Base-by-base conservation (phyloP, 176 grass and related monocot genomes). In the Panicum miliaceum region DNA sequence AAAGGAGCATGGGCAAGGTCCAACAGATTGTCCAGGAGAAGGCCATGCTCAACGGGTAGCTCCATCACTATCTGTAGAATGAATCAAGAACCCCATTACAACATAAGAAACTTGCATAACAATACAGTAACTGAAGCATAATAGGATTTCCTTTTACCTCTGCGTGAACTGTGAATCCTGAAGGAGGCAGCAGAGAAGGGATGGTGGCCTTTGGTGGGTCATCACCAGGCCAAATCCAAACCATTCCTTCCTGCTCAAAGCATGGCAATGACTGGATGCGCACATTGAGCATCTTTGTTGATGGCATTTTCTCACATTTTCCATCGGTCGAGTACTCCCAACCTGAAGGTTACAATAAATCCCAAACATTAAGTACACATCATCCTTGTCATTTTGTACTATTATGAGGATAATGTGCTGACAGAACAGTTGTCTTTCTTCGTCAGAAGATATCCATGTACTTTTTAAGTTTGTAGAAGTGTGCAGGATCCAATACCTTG, bases 1-100 rank as follows among this genome's bases (percentile, higher is more conserved):
- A 99, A 99, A 81, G 96, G 96, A 42, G 96, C 96, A 89, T 99
- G 96, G 67, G 96, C 96, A 82, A 99, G 93, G 77, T 99, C 96
- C 71, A 99, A 82, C 12, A 99, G 87, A 91, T 99, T 99, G 88
- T 99, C 96, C 77, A 99, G 64, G 56, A 99, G 93, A 64, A 99
- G 88, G 64, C 96, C 93, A 81, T 99, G 96, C 45, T 99, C 96
- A 25, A 99, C 86, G 12, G 96, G 96, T 37, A 99, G 86, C 71
- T 99, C 96, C 90, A 99, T 99, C 60, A 96, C 90, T 73, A 99
- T 94, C 96, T 99, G 78, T 92, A 77, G 19, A 74, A 53, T 80
- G 32, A 58, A 58, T 66, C 57, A 88, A 85, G 43, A 25, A 77
- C 4, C 35, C 19, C 6, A 53, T 80, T 19, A 68, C 58, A 22